phyloP scores from a whole-genome alignment of 2,329 filamentous ascomycete genomes.

The Pseudogymnoascus sp. region DNA sequence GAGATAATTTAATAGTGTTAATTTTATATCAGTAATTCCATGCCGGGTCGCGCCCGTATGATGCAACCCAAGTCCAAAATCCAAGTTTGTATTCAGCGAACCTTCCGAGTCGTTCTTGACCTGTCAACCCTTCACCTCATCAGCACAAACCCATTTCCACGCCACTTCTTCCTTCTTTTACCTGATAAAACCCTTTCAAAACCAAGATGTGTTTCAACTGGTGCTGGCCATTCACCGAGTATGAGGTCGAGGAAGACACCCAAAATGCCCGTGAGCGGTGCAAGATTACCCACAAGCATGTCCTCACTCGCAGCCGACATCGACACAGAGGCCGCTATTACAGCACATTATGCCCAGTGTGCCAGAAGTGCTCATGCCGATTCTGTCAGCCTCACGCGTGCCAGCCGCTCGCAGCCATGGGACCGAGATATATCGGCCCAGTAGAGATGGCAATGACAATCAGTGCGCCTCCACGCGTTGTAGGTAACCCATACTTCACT shows the following conservation, averaged over 20 bases:
- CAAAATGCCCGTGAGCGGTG: neutral
- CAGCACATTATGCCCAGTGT: neutral
- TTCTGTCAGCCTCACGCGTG: neutral
- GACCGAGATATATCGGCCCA: constrained; percentile 1
- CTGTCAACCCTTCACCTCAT: neutral
- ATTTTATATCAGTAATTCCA: neutral
- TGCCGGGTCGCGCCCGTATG: neutral
- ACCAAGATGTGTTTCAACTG: constrained; percentile 4
- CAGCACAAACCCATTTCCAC: neutral
- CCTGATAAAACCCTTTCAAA: neutral
- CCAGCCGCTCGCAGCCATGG: neutral
- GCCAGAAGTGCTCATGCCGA: neutral
- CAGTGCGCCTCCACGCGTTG: neutral
- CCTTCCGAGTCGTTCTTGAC: neutral
- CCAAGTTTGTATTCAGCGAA: neutral
- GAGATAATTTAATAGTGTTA: neutral
- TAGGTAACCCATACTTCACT: neutral
- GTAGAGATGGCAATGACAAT: constrained; percentile 1
- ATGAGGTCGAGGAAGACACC: neutral
- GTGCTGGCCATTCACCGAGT: neutral
- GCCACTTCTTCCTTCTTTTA: neutral
- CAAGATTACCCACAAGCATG: constrained; percentile 1
- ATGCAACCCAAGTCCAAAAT: neutral
- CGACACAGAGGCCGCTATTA: neutral
- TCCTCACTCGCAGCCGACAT: neutral